phyloP scores from a whole-genome alignment of 768 basidiomycete genomes.

The Psilocybe subaeruginosa region DNA sequence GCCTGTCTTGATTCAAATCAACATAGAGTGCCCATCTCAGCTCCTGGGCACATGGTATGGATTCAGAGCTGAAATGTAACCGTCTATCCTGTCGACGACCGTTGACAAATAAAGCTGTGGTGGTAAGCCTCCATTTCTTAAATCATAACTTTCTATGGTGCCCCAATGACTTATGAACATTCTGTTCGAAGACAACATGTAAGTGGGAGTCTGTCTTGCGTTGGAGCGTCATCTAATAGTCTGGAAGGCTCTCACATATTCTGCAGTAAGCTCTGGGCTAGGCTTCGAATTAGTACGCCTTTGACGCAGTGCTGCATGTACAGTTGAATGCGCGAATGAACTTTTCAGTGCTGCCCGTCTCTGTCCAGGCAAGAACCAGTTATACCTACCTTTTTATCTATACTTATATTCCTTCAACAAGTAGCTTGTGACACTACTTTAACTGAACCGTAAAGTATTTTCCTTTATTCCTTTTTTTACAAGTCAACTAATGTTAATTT shows the following conservation, averaged over 20 bases:
- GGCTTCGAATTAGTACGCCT: not conserved
- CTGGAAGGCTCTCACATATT: conserved; percentile 82
- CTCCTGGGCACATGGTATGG: conserved; percentile 46
- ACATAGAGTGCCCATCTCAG: too few species aligned
- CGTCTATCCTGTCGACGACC: conserved; percentile 72
- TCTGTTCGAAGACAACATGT: conserved; percentile 1
- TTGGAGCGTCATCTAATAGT: not conserved
- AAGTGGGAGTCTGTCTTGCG: not conserved
- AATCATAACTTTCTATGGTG: not conserved
- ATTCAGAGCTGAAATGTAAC: conserved; percentile 78
- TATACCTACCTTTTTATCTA: not conserved
- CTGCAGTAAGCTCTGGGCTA: conserved; percentile 53
- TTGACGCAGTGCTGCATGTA: not conserved
- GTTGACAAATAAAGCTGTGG: conserved; percentile 80
- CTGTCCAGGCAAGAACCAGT: conserved; percentile 62
- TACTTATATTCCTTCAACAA: not conserved
- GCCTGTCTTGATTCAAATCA: not conserved
- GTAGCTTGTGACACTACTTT: conserved; percentile 81
- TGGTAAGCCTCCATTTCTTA: conserved; percentile 52
- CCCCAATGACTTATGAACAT: not conserved
- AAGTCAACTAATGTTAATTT: not conserved
- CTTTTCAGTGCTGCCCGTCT: conserved; percentile 76
- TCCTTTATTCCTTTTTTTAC: not conserved
- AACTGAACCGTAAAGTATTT: conserved; percentile 67
- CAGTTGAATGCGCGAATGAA: conserved; percentile 86